Base-by-base conservation (phyloP, 352 stramenopile genomes). In the Phytophthora palmivora region DNA sequence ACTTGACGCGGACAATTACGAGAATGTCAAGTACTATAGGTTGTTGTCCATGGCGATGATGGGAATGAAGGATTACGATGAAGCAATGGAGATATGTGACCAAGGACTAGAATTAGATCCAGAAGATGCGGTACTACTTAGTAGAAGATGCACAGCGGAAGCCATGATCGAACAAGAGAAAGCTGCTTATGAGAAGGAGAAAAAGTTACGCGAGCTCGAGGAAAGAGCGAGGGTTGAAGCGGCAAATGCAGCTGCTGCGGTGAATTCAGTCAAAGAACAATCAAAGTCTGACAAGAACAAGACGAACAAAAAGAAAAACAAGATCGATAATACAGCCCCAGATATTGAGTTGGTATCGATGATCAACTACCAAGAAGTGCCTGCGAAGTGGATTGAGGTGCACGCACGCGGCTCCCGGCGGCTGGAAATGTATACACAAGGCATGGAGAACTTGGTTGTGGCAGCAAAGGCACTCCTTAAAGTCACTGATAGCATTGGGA, bases 21-120 rank as follows among this genome's bases (percentile, higher is more conserved):
- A 68, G 8, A 71, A 63, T 15, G 18, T 78, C 48, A 77, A 78
- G 65, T 67, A 75, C 34, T 83, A 79, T 36, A 58, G 67, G 14
- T 24, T 78, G 14, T 26, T 80, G 26, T 78, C 70, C 0, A 68
- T 78, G 42, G 66, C 63, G 0, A 42, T 78, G 34, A 67, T 80
- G 44, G 67, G 63, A 2, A 59, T 80, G 64, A 41, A 80, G 28
- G 58, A 68, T 26, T 79, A 70, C 26, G 57, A 74, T 6, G 49
- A 78, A 24, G 74, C 67, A 6, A 65, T 63, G 26, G 59, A 75
- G 30, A 61, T 74, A 11, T 83, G 74, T 21, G 62, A 66, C 6
- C 48, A 76, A 61, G 74, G 74, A 58, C 57, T 83, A 14, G 47
- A 61, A n/a, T 28, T 80, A 4, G 50, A 76, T 14, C 41, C 33